A percentile compares a stretch with the other conserved stretches of the same genome.
phyloP scores from a whole-genome alignment of 495 filamentous ascomycete genomes.

The Daldinia childiae region DNA sequence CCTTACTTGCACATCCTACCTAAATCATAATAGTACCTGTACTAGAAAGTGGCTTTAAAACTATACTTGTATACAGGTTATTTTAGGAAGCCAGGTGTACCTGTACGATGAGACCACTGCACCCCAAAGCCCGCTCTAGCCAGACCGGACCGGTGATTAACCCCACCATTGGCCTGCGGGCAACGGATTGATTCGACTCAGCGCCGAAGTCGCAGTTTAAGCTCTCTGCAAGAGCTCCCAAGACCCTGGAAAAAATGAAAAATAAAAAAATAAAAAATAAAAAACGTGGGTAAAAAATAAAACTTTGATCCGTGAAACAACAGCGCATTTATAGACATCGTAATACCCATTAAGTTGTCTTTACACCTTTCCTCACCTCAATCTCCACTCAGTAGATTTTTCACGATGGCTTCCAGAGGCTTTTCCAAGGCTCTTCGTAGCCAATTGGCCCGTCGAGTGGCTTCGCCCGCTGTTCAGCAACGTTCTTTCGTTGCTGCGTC shows the following conservation, averaged over 20 bases:
- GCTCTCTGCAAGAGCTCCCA: conserved; percentile 30
- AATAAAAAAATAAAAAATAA: conserved; percentile 19
- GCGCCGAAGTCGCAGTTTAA: conserved; percentile 38
- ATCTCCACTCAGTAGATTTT: conserved; percentile 47
- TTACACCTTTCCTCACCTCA: conserved; percentile 37
- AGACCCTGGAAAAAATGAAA: conserved; percentile 23
- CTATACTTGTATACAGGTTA: not conserved
- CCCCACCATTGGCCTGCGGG: conserved; percentile 31
- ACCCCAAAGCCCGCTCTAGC: conserved; percentile 22
- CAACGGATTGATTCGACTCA: conserved; percentile 32
- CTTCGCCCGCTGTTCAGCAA: conserved; percentile 70
- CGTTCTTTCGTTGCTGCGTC: conserved; percentile 76
- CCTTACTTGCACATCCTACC: not conserved
- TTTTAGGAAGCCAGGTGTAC: conserved; percentile 7
- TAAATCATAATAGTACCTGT: not conserved
- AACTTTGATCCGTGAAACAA: conserved; percentile 6
- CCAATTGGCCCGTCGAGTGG: conserved; percentile 76
- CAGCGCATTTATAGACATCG: conserved; percentile 9
- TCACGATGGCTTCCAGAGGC: conserved; percentile 86
- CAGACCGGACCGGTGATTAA: conserved; percentile 29
- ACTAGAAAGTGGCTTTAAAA: not conserved
- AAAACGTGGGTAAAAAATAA: conserved; percentile 27
- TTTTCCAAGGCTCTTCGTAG: conserved; percentile 83
- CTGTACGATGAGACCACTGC: conserved; percentile 20
- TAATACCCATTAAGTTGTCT: conserved; percentile 34